Conservation (phyloP, 768 basidiomycete genomes). For the Hygrocybe coccinea region DNA sequence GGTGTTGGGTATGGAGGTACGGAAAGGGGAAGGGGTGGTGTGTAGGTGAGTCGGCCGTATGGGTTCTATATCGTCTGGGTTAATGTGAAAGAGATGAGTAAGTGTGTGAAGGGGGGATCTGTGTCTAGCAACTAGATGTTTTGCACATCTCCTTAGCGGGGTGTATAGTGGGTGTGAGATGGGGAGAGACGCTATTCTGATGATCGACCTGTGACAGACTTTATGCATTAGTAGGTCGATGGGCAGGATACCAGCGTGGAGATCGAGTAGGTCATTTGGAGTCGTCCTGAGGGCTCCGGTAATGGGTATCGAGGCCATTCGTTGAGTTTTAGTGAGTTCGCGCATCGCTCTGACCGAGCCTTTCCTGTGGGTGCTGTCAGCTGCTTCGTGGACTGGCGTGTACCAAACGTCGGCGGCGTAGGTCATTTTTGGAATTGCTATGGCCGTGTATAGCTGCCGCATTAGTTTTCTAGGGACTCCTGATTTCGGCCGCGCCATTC, state of each 20-base stretch:
- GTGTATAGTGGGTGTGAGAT: constrained; percentile 18
- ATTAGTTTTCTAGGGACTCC: no score
- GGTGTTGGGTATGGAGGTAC: background rate
- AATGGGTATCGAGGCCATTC: constrained; percentile 7
- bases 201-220: constrained; percentile 12
- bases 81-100: constrained; percentile 4
- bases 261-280: constrained; percentile 17
- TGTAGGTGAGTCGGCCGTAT: background rate
- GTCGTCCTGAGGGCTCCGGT: constrained; percentile 21
- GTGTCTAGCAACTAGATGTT: constrained; percentile 7
- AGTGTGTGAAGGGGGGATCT: constrained; percentile 10
- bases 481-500: no score
- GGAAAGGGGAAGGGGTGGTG: background rate
- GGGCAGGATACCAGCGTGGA: constrained; percentile 19
- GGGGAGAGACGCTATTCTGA: constrained; percentile 20
- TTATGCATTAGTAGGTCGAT: constrained; percentile 16
- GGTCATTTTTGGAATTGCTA: no score
- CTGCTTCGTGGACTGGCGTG: background rate
- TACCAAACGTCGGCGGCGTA: background rate
- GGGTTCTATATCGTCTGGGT: constrained; percentile 6
- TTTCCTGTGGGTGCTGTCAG: background rate
- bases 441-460: no score
- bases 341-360: background rate
- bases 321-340: constrained; percentile 8
- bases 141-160: constrained; percentile 2